A percentile compares a stretch with the other conserved stretches of the same genome.
phyloP scores from a whole-genome alignment of 495 filamentous ascomycete genomes.

The Aspergillus biplanus region DNA sequence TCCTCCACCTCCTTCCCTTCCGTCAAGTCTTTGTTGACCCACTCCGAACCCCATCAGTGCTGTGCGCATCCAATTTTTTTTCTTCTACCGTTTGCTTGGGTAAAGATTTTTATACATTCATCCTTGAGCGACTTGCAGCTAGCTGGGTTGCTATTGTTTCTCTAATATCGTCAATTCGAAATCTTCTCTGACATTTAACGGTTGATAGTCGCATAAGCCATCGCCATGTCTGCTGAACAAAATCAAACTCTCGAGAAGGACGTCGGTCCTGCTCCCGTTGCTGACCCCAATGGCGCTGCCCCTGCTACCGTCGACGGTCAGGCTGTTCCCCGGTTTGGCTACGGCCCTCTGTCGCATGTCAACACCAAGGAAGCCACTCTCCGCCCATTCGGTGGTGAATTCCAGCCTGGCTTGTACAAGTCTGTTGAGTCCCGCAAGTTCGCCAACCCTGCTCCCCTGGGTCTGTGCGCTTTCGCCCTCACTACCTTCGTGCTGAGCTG shows the following conservation, averaged over 20 bases:
- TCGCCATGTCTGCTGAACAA: constrained; percentile 39
- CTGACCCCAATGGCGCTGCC: constrained; percentile 26
- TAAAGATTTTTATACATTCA: constrained; percentile 17
- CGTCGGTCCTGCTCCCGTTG: constrained; percentile 20
- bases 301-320: constrained; percentile 44
- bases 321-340: constrained; percentile 57
- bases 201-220: not conserved
- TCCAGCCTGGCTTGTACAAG: constrained; percentile 92
- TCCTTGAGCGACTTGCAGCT: constrained; percentile 24
- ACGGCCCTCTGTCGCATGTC: constrained; percentile 70
- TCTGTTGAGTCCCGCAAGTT: constrained; percentile 77
- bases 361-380: constrained; percentile 65
- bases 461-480: constrained; percentile 87
- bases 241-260: constrained; percentile 44
- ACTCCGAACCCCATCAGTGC: constrained; percentile 34
- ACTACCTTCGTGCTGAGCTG: constrained; percentile 91
- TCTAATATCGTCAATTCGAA: constrained; percentile 9
- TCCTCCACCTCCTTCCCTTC: constrained; percentile 20
- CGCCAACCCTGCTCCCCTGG: constrained; percentile 85
- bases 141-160: constrained; percentile 27
- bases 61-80: constrained; percentile 33
- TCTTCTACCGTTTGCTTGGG: constrained; percentile 18
- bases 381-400: constrained; percentile 91
- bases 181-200: not conserved
- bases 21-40: constrained; percentile 24